A percentile compares a stretch with the other conserved stretches of the same genome.
Evolutionary conservation across 2,329 filamentous ascomycete genomes (phyloP).

Genomic region (Neurospora sp.): DNA sequence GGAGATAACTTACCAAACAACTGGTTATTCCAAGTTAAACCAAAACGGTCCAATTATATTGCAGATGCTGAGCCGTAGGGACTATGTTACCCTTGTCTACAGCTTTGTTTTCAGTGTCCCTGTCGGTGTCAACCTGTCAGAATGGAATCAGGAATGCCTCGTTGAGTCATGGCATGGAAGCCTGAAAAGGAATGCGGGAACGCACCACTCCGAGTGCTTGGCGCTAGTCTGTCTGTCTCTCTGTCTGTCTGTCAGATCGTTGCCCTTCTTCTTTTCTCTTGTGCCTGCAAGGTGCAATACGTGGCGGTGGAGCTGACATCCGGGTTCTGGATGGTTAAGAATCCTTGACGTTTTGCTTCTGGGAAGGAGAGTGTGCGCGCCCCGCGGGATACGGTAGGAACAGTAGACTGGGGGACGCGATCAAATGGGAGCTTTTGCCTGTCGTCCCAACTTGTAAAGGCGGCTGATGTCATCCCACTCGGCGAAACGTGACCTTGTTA

Average conservation of each 20-base stretch:
- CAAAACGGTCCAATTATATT: neutral
- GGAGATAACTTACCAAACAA: neutral
- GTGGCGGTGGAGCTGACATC: neutral
- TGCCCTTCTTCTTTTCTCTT: neutral
- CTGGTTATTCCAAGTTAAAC: neutral
- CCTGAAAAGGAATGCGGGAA: neutral
- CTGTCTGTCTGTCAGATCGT: neutral
- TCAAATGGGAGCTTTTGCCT: neutral
- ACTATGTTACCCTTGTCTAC: neutral
- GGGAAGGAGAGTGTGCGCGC: neutral
- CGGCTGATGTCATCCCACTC: neutral
- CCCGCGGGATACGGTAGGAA: neutral
- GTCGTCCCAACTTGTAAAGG: neutral
- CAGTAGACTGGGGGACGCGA: neutral
- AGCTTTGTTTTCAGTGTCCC: neutral
- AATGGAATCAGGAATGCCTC: neutral
- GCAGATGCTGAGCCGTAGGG: neutral
- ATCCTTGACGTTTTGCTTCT: neutral
- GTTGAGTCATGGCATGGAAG: neutral
- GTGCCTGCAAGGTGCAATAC: neutral
- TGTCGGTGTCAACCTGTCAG: neutral
- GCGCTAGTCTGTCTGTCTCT: neutral
- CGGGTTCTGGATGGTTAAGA: neutral
- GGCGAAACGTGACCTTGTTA: neutral
- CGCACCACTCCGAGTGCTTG: neutral